Evolutionary conservation across 73 alveolate genomes (phyloP), one percentile per base, ranked within the genome.

Genomic region (Durusdinium trenchii): DNA sequence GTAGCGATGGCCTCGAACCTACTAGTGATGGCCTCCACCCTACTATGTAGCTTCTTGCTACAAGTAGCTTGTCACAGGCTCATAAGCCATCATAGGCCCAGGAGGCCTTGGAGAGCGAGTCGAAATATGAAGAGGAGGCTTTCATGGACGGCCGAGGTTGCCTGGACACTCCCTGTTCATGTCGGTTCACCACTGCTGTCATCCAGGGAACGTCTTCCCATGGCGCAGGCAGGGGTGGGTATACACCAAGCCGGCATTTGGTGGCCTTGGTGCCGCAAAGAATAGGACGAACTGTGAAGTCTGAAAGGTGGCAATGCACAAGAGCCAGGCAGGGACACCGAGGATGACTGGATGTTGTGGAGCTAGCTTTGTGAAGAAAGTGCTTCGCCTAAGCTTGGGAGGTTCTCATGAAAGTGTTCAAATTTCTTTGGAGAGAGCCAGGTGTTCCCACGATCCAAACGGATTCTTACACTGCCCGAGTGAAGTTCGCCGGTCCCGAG

Each of bases 101-200:
- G n/a, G n/a, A n/a, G n/a, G n/a, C n/a, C n/a, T n/a, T n/a, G n/a
- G n/a, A n/a, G n/a, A n/a, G n/a, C n/a, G n/a, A n/a, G n/a, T n/a
- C n/a, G n/a, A n/a, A n/a, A n/a, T n/a, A n/a, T n/a, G n/a, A n/a
- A n/a, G n/a, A n/a, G n/a, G n/a, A n/a, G n/a, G n/a, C n/a, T n/a
- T n/a, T n/a, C n/a, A n/a, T n/a, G n/a, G 51, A 73, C 9, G 89
- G 89, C 28, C 64, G 46, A 14, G 16, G 57, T 38, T 7, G 51
- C 42, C 26, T 71, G 51, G 83, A 71, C 83, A 23, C 64, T 28
- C 45, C 64, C 89, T 18, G 43, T 61, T 28, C 62, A 43, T 14
- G 18, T 43, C 89, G 46, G 89, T 38, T 78, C 89, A 6, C 89
- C 89, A 18, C 64, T 78, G 64, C 47, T 78, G 89, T 78, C 89